Evolutionary conservation across 345 rosid genomes (phyloP), one percentile per base, ranked within the genome.

Genomic region (Gossypium longicalyx): DNA sequence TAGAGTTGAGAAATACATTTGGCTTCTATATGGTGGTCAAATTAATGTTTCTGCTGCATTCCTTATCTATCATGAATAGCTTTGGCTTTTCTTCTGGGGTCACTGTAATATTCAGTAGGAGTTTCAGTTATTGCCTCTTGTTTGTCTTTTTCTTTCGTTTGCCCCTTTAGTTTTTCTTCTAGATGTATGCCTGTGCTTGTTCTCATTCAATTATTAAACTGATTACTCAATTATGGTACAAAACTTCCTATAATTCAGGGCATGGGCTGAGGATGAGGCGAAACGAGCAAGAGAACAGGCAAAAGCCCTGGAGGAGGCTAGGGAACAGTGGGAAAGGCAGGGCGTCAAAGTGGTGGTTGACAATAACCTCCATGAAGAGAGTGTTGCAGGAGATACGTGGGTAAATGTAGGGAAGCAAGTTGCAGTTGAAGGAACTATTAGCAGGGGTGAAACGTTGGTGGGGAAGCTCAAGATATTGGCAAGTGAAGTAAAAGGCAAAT

Each of bases 261-360:
- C 89, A 59, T 95, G 99, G 99, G 99, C 99, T 5, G 90, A 91
- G 83, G 94, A 92, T 56, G 98, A 92, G 86, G 97, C 95, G 13
- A 68, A 48, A 83, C 87, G 91, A 85, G 97, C 93, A 45, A 87
- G 82, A 67, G 94, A 87, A 67, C 91, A 89, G 64, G 97, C 96
- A 66, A 90, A 88, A 82, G 87, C 87, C 72, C 84, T 95, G 48
- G 88, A 91, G 82, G 94, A 91, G 76, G 99, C 97, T 60, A 89
- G 98, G 78, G 88, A 87, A 57, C 91, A 85, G 23, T 93, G 98
- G 96, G 93, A 88, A 86, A 90, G 84, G 77, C 87, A 80, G 49
- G 99, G 98, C 20, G 80, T 95, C 80, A 91, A 87, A 78, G 97
- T 95, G 8, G 87, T 93, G 0, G 97, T 91, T 59, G 98, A 90